Base-by-base conservation (phyloP, 2,329 filamentous ascomycete genomes). In the Clarireedia monteithiana region DNA sequence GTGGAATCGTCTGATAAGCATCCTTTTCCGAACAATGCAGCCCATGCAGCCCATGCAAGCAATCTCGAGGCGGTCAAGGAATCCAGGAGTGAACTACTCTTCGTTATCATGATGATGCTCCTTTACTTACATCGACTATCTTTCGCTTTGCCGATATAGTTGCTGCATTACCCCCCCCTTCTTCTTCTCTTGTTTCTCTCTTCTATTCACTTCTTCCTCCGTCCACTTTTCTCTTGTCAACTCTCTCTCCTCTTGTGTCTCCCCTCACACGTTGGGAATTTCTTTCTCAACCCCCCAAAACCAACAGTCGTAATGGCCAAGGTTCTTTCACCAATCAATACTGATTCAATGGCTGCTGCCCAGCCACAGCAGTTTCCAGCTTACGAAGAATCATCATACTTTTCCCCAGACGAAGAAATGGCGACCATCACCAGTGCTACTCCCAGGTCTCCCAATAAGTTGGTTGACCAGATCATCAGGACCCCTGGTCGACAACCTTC, bases 401-500 rank as follows among this genome's bases (percentile, higher is more conserved):
- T 49, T 44, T 27, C 7, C 42, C 56, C 20, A 20, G 53, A 42
- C 44, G 59, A 60, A 53, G 60, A 57, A 17, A 67, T 67, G 65
- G 53, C 63, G 17, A 53, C 50, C 27, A 46, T 59, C 53, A 59
- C 58, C 24, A 48, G 48, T 47, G 24, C 49, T 27, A 57, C 59
- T 38, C 23, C 53, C 20, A 38, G 53, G 30, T 50, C 53, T 36
- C 38, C 58, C 52, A 57, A 65, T 50, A 64, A 61, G 46, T 27
- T 63, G 34, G 49, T 66, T 42, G 66, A 68, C 10, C 53, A 66
- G 27, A 48, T 65, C n/a, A 59, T 64, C 42, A 63, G 62, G 48
- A 65, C 63, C 42, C 65, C 66, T 44, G 63, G 61, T 47, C 61
- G 67, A 49, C 50, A 61, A 34, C 89, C 91, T 24, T 96, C 91